Conservation (phyloP, 2,329 filamentous ascomycete genomes). For the Curvularia lunata region DNA sequence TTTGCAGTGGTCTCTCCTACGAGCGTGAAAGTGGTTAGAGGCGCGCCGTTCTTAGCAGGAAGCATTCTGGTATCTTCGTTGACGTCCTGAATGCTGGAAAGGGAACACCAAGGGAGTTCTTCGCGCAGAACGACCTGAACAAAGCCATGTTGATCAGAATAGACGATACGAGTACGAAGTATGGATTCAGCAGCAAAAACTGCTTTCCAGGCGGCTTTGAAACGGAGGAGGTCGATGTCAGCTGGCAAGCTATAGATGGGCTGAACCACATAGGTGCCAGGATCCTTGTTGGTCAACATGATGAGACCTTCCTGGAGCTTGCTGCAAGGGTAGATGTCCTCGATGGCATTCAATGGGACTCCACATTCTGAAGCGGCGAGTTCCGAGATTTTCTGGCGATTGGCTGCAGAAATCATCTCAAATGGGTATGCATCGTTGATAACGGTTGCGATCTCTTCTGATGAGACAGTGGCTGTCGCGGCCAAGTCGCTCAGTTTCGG, state of each 20-base stretch:
- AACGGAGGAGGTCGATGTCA: slow-evolving; percentile 39
- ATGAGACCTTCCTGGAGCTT: slow-evolving; percentile 44
- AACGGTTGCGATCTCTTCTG: slow-evolving; percentile 24
- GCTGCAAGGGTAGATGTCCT: slow-evolving; percentile 44
- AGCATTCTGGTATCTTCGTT: slow-evolving; percentile 36
- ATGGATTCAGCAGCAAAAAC: slow-evolving; percentile 54
- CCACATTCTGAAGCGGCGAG: slow-evolving; percentile 40
- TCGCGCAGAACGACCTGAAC: slow-evolving; percentile 43
- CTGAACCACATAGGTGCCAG: slow-evolving; percentile 43
- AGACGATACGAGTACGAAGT: slow-evolving; percentile 54
- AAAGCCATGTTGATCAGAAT: slow-evolving; percentile 40
- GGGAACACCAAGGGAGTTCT: slow-evolving; percentile 26
- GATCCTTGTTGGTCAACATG: slow-evolving; percentile 40
- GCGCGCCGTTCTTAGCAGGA: slow-evolving; percentile 36
- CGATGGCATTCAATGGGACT: slow-evolving; percentile 31
- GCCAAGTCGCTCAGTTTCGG: slow-evolving; percentile 55
- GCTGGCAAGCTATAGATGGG: slow-evolving; percentile 51
- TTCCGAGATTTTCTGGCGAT: slow-evolving; percentile 28
- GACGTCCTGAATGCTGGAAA: slow-evolving; percentile 32
- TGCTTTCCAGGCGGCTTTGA: slow-evolving; percentile 56
- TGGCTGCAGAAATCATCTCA: slow-evolving; percentile 29
- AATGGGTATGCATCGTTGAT: slow-evolving; percentile 31
- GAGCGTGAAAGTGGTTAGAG: slow-evolving; percentile 25
- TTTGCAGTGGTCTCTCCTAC: slow-evolving; percentile 20
- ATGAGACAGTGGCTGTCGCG: slow-evolving; percentile 26